Conservation (phyloP, 371 early-diverging fungal species). For the Apophysomyces ossiformis region DNA sequence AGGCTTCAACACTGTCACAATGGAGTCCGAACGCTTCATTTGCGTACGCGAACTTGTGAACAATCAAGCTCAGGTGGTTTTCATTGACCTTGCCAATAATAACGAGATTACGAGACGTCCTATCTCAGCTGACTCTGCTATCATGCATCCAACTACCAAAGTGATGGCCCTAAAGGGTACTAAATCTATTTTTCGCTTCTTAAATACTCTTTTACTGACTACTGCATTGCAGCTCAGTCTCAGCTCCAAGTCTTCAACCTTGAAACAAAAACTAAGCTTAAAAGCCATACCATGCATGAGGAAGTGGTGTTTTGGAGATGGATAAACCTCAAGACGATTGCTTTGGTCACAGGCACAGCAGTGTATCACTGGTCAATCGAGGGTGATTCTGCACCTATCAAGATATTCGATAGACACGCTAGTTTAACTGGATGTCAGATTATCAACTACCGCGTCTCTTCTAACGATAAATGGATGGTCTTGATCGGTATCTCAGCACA, state of each 20-base stretch:
- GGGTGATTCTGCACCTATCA: constrained; percentile 82
- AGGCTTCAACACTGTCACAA: constrained; percentile 95
- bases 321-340: constrained; percentile 86
- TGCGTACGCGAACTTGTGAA: constrained; percentile 94
- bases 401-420: constrained; percentile 93
- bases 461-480: constrained; percentile 93
- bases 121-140: constrained; percentile 97
- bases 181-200: not conserved
- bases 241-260: constrained; percentile 97
- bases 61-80: constrained; percentile 88
- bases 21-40: constrained; percentile 97
- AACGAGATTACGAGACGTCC: constrained; percentile 86
- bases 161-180: constrained; percentile 95
- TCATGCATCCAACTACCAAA: constrained; percentile 94
- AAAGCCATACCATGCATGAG: constrained; percentile 89
- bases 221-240: constrained; percentile 68
- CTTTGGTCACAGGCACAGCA: constrained; percentile 86
- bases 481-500: constrained; percentile 93
- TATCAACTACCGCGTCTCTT: constrained; percentile 91
- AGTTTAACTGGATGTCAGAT: constrained; percentile 88
- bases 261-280: constrained; percentile 93
- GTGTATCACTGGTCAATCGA: constrained; percentile 98
- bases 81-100: constrained; percentile 89
- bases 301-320: constrained; percentile 98
- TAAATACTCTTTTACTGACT: not conserved